Evolutionary conservation across 176 grass and related monocot species (phyloP), one percentile per base, ranked within the genome.

Genomic region (Thalia dealbata): DNA sequence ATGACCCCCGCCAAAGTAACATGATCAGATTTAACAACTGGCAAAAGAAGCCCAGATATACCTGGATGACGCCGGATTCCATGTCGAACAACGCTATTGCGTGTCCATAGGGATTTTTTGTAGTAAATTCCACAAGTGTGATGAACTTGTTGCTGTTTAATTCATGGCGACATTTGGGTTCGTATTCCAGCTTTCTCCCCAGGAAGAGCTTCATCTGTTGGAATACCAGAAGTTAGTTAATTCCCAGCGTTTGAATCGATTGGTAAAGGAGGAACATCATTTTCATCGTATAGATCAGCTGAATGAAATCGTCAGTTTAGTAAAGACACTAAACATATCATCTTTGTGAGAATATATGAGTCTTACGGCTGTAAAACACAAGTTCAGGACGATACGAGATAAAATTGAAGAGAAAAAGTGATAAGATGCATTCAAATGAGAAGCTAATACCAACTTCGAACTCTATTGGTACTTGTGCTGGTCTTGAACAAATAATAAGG

Each of bases 121-220:
- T 52, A 42, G 60, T 80, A 56, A 96, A 96, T 64, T 82, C 83
- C 0, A 96, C 86, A n/a, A 84, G 84, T 18, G 92, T 96, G 32
- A 96, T 27, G 50, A 75, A 82, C 15, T 72, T 63, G 45, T 27
- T 69, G 69, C 83, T 84, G 15, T 73, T 76, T 50, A 79, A 84
- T 28, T 29, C n/a, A 21, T 63, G 75, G 84, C 82, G 91, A 63
- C 82, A 87, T 85, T 64, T 92, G 12, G 65, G 86, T 61, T 92
- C 72, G 35, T 83, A 96, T 48, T 87, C 86, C 10, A 96, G 86
- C 64, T 30, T 89, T 71, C 75, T 87, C 73, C 92, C 92, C 24
- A n/a, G 46, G 38, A 87, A 92, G 16, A 96, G 73, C 84, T 92
- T 96, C 64, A 96, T 78, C 92, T 96, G 78, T 5, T 73, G 77